Evolutionary conservation across 208 protist species (phyloP).

Genomic region (Hexamita inflata): DNA sequence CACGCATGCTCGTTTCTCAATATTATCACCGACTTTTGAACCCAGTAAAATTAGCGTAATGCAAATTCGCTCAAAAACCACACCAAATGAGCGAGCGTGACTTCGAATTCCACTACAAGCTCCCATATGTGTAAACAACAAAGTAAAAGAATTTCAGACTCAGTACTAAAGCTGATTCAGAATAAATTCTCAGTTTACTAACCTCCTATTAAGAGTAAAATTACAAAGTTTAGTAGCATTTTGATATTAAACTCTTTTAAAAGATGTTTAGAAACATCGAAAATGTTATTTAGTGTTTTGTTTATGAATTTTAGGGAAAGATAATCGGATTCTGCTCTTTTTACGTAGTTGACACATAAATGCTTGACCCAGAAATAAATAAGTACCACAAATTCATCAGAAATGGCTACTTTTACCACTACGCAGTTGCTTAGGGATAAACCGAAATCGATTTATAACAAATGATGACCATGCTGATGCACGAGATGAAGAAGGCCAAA

Average conservation of each 20-base stretch:
- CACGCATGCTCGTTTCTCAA: not conserved
- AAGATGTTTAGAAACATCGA: not conserved
- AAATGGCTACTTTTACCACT: not conserved
- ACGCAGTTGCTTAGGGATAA: not conserved
- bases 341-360: not conserved
- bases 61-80: not conserved
- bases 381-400: not conserved
- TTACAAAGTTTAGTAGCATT: not conserved
- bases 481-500: not conserved
- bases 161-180: not conserved
- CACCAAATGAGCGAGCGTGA: not conserved
- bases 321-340: not conserved
- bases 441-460: not conserved
- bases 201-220: not conserved
- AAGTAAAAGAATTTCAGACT: not conserved
- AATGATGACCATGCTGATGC: not conserved
- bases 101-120: slow-evolving; percentile 13
- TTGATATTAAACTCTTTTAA: not conserved
- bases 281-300: not conserved
- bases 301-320: not conserved
- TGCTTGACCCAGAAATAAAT: not conserved
- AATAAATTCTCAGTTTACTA: too few relatives aligned
- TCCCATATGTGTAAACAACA: not conserved
- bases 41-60: slow-evolving; percentile 4
- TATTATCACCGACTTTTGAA: slow-evolving; percentile 12